Evolutionary conservation across 208 protist species (phyloP), one percentile per base, ranked within the genome.

Genomic region (Endotrypanum monterogeii): DNA sequence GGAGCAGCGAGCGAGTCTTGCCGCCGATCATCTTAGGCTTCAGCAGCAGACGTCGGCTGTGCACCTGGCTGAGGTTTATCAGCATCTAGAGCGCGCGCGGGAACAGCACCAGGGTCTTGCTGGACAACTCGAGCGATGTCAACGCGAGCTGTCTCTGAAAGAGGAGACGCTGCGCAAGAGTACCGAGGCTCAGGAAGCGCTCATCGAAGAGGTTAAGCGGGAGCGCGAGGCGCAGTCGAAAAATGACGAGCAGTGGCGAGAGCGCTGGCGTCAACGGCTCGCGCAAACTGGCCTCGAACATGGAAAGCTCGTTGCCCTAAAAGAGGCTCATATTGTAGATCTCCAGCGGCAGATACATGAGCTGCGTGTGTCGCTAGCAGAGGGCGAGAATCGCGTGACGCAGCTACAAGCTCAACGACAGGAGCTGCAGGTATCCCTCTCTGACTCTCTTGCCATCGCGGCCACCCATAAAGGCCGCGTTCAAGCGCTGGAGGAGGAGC

Each of bases 401-500:
- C 76, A 80, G 69, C 44, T 70, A 16, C 51, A 60, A 7, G 51
- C 25, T 28, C 71, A 73, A 67, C 56, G 67, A 46, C 67, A 73
- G 35, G 9, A 72, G 44, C n/a, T 60, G 20, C 71, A 80, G 48
- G 50, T 55, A 2, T 35, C 69, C n/a, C 52, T 80, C 50, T 79
- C 74, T 25, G 74, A 69, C 18, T 58, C 62, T 37, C 66, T 84
- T 35, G 65, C 70, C 46, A 65, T 32, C 32, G 35, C n/a, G 12
- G 69, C 74, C 35, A 51, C 61, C 32, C 30, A 74, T 25, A 67
- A 76, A 28, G 69, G 74, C 25, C 68, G 76, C 44, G 39, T 66
- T n/a, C 61, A 63, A 55, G 76, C 76, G 30, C 70, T 80, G 23
- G 67, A 87, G 61, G 80, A 84, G 35, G 80, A 84, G 62, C 69